Evolutionary conservation across 2,329 filamentous ascomycete species (phyloP).

Genomic region (Colletotrichum lupini): DNA sequence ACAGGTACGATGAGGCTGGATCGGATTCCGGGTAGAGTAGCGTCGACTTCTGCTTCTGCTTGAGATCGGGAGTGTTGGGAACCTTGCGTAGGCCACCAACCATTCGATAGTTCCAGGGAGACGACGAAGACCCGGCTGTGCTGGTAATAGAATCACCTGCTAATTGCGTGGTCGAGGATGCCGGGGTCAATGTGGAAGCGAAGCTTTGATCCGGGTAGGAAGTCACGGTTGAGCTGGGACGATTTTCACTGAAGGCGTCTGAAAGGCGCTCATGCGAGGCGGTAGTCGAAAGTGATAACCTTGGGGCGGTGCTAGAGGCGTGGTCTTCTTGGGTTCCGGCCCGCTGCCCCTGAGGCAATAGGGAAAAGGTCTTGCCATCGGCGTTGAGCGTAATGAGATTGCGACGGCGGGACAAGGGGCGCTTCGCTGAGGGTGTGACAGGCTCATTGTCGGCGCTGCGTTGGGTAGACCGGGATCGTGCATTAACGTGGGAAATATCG

Average conservation of each 20-base stretch:
- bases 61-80: constrained; percentile 54
- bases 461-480: constrained; percentile 41
- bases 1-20: constrained; percentile 30
- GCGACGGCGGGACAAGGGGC: constrained; percentile 52
- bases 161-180: constrained; percentile 48
- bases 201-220: constrained; percentile 57
- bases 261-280: constrained; percentile 62
- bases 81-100: constrained; percentile 67
- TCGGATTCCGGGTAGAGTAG: constrained; percentile 25
- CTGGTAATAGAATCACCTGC: constrained; percentile 45
- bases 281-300: constrained; percentile 57
- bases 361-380: constrained; percentile 67
- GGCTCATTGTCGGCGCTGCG: constrained; percentile 34
- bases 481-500: constrained; percentile 52
- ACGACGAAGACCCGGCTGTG: constrained; percentile 40
- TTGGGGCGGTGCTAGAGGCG: constrained; percentile 51
- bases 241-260: constrained; percentile 59
- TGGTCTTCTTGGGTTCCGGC: constrained; percentile 9
- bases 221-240: constrained; percentile 60
- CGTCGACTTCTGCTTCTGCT: constrained; percentile 50
- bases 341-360: constrained; percentile 49
- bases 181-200: constrained; percentile 47
- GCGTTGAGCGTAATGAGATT: constrained; percentile 63
- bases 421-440: constrained; percentile 40
- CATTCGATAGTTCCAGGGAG: constrained; percentile 66